Percentiles rank a stretch among this genome's conserved stretches.
Conservation (phyloP, 1,284 basidiomycete species). For the Pyrrhoderma lamaoense region DNA sequence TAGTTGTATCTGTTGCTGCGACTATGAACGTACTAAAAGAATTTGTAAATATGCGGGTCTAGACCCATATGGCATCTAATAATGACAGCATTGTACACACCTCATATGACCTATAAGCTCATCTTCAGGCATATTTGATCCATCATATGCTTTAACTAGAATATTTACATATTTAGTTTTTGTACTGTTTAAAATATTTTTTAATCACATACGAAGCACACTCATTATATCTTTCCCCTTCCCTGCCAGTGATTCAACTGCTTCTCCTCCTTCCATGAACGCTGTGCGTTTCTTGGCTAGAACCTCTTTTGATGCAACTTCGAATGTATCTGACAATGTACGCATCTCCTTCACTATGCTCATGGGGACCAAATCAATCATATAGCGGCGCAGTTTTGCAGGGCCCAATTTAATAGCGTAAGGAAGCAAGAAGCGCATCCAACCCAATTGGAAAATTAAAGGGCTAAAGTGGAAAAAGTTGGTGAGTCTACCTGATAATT, state of each 20-base stretch:
- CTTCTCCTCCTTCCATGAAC: slow-evolving; percentile 9
- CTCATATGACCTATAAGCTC: slow-evolving; percentile 32
- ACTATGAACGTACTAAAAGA: slow-evolving; percentile 24
- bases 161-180: background rate
- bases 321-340: slow-evolving; percentile 2
- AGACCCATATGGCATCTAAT: background rate
- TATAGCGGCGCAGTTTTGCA: slow-evolving; percentile 8
- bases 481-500: background rate
- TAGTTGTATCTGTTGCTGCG: slow-evolving; percentile 26
- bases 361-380: slow-evolving; percentile 1
- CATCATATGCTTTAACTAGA: slow-evolving; percentile 14
- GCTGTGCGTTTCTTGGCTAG: slow-evolving; percentile 5
- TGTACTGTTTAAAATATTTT: background rate
- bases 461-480: background rate
- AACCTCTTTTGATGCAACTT: slow-evolving; percentile 1
- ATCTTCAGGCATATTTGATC: slow-evolving; percentile 19
- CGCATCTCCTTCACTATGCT: background rate
- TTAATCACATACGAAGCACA: slow-evolving; percentile 9
- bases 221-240: slow-evolving; percentile 17
- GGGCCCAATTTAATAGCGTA: slow-evolving; percentile 8
- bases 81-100: slow-evolving; percentile 20
- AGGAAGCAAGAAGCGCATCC: slow-evolving; percentile 8
- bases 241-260: slow-evolving; percentile 2
- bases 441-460: slow-evolving; percentile 3
- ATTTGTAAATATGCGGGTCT: slow-evolving; percentile 13